phyloP scores from a whole-genome alignment of 1,284 basidiomycete species.

The Malassezia equina region DNA sequence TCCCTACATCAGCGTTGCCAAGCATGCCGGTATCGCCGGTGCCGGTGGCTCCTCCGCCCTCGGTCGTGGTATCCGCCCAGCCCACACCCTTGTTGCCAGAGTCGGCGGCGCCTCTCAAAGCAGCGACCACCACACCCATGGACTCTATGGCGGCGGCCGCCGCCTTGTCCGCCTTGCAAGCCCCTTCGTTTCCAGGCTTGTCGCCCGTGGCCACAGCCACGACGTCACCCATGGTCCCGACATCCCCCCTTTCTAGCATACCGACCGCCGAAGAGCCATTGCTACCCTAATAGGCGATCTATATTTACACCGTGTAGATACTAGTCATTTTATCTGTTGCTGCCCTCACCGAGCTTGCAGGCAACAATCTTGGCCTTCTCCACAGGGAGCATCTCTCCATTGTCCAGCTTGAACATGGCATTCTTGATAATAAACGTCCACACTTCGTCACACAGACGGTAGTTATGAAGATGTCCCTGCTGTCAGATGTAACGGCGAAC shows the following conservation, averaged over 20 bases:
- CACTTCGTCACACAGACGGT: conserved; percentile 45
- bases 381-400: conserved; percentile 35
- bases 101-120: neutral
- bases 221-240: neutral
- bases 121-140: neutral
- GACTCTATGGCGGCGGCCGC: neutral
- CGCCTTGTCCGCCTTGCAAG: neutral
- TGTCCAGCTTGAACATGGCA: conserved; percentile 44
- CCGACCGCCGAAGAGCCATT: neutral
- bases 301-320: neutral
- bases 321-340: conserved; percentile 2
- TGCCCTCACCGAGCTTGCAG: conserved; percentile 40
- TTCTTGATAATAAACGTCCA: conserved; percentile 46
- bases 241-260: neutral
- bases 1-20: too few species aligned
- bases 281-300: neutral
- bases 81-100: neutral
- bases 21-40: neutral
- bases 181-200: neutral
- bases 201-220: neutral
- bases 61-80: neutral
- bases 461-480: conserved; percentile 44
- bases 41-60: neutral
- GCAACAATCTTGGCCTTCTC: conserved; percentile 45
- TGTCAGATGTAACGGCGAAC: conserved; percentile 14